Conservation (phyloP, 768 basidiomycete genomes). For the Antrodiella citrinella region DNA sequence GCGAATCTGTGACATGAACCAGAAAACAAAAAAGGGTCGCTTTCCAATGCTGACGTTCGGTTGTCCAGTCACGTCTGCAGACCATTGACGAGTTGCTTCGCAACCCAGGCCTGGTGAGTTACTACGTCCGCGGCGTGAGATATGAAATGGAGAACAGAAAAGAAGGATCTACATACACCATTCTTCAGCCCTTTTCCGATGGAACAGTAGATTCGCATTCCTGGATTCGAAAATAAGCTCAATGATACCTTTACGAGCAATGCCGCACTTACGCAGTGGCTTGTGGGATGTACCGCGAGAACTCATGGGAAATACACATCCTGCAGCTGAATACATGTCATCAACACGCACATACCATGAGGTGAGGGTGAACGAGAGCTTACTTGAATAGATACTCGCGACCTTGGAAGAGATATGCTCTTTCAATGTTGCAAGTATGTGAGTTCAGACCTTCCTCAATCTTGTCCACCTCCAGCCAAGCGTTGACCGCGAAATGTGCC, state of each 20-base stretch:
- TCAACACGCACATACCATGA: background rate
- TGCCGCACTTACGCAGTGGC: slow-evolving; percentile 40
- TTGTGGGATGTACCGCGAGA: slow-evolving; percentile 54
- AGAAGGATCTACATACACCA: slow-evolving; percentile 18
- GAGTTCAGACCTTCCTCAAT: slow-evolving; percentile 55
- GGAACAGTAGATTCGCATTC: slow-evolving; percentile 17
- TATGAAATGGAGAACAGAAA: background rate
- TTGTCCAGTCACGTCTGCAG: slow-evolving; percentile 53
- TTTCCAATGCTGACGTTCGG: slow-evolving; percentile 38
- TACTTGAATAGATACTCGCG: slow-evolving; percentile 75
- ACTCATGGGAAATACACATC: slow-evolving; percentile 65
- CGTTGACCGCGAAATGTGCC: slow-evolving; percentile 53
- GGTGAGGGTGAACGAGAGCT: slow-evolving; percentile 18
- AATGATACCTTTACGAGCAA: slow-evolving; percentile 49
- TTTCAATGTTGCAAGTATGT: slow-evolving; percentile 62
- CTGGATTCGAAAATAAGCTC: slow-evolving; percentile 41
- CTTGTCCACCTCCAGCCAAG: slow-evolving; percentile 63
- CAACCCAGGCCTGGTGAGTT: slow-evolving; percentile 50
- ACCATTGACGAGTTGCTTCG: slow-evolving; percentile 50
- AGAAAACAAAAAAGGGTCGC: slow-evolving; percentile 63
- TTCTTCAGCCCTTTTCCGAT: slow-evolving; percentile 22
- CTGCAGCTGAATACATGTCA: slow-evolving; percentile 1
- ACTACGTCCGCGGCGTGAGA: slow-evolving; percentile 30
- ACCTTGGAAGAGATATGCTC: slow-evolving; percentile 60
- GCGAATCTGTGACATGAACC: slow-evolving; percentile 68